Percentiles rank a stretch among this genome's conserved stretches.
Evolutionary conservation across 805 yeast species (phyloP).

Genomic region (Starmerella apis): DNA sequence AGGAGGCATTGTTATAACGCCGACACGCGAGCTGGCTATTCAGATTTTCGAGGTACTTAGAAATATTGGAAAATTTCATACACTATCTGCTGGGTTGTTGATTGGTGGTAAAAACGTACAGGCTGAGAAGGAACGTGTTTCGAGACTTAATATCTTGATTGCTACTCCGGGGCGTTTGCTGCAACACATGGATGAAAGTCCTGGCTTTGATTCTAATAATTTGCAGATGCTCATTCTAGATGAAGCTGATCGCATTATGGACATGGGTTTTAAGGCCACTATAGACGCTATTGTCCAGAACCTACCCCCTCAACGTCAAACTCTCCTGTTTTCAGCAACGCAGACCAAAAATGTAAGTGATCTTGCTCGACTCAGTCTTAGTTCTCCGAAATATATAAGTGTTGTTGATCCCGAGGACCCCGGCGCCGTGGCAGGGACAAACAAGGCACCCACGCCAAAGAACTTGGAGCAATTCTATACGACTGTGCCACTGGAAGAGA

Average conservation of each 20-base stretch:
- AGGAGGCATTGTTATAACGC: constrained; percentile 82
- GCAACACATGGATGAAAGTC: constrained; percentile 85
- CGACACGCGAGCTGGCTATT: constrained; percentile 83
- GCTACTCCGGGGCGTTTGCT: constrained; percentile 88
- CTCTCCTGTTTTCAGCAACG: constrained; percentile 78
- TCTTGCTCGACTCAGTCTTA: constrained; percentile 66
- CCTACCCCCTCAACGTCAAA: constrained; percentile 72
- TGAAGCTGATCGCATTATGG: constrained; percentile 87
- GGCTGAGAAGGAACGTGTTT: constrained; percentile 69
- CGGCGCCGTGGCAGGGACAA: constrained; percentile 14
- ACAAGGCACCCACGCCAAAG: constrained; percentile 56
- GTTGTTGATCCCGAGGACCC: constrained; percentile 32
- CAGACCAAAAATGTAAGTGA: constrained; percentile 75
- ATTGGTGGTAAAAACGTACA: constrained; percentile 88
- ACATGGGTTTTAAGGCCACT: constrained; percentile 83
- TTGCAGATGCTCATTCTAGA: constrained; percentile 72
- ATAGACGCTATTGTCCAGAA: constrained; percentile 70
- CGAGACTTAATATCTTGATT: constrained; percentile 67
- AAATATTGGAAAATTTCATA: constrained; percentile 65
- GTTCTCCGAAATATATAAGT: constrained; percentile 51
- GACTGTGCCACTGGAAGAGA: constrained; percentile 61
- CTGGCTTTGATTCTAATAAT: constrained; percentile 63
- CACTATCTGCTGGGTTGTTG: constrained; percentile 79
- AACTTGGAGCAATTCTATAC: constrained; percentile 76
- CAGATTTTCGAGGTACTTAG: constrained; percentile 80